These are phyloP conservation scores for Talaromyces amestolkiae DNA, from an alignment of 2,329 filamentous ascomycete species.

Conservation along the genomic window DNA sequence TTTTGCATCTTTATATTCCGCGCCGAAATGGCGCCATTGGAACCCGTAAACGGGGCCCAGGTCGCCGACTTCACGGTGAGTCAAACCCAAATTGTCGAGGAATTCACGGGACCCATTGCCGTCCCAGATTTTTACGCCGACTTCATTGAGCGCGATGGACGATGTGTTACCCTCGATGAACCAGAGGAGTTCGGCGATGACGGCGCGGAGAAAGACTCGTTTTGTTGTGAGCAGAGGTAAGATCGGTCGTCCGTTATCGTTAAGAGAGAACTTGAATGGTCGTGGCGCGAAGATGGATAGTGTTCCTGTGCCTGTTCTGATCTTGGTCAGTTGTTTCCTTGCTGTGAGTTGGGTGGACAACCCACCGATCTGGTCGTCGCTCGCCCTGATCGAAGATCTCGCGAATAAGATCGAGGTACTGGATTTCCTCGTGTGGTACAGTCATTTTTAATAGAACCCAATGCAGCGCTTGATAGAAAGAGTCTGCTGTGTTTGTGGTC, in stretches of 20 bases:
- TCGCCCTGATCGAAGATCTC: constrained; percentile 81
- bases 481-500: neutral
- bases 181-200: constrained; percentile 92
- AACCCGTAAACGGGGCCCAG: constrained; percentile 96
- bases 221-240: constrained; percentile 96
- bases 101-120: constrained; percentile 90
- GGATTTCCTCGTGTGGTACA: constrained; percentile 74
- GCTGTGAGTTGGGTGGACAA: neutral
- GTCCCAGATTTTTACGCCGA: constrained; percentile 96
- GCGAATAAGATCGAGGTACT: constrained; percentile 87
- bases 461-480: neutral
- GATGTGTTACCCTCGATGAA: constrained; percentile 85
- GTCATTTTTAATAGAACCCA: neutral
- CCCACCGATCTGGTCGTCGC: constrained; percentile 78
- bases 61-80: constrained; percentile 80
- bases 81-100: constrained; percentile 79
- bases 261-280: constrained; percentile 80
- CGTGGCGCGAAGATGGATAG: constrained; percentile 82
- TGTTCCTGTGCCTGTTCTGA: constrained; percentile 87
- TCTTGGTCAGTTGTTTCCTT: neutral
- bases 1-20: constrained; percentile 74
- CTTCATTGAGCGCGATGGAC: constrained; percentile 69
- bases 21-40: constrained; percentile 98
- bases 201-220: constrained; percentile 86
- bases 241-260: constrained; percentile 54